Percentiles rank a stretch among this genome's conserved stretches.
Conservation (phyloP, 306 rosid genomes). For the Corylus heterophylla region DNA sequence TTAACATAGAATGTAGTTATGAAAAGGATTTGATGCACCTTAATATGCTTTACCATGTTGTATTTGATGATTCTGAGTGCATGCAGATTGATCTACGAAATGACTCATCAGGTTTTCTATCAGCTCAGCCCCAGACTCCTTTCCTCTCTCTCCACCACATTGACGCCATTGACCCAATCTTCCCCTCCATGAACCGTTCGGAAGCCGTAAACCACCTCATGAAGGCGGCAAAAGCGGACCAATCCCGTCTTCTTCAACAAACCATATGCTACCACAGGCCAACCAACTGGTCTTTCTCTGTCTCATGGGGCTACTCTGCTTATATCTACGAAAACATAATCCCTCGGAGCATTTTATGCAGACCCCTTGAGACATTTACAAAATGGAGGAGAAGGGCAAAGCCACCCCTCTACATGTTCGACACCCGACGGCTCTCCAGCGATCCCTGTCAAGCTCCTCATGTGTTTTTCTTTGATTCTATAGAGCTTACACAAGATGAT, state of each 20-base stretch:
- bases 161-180: constrained; percentile 48
- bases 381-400: constrained; percentile 19
- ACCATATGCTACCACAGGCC: constrained; percentile 51
- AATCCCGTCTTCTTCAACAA: constrained; percentile 49
- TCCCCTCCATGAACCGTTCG: constrained; percentile 42
- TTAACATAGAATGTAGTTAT: too few species aligned
- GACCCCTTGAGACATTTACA: constrained; percentile 50
- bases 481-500: not conserved
- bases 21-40: too few species aligned
- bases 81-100: constrained; percentile 41
- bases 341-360: constrained; percentile 34
- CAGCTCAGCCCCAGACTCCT: constrained; percentile 44
- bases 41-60: too few species aligned
- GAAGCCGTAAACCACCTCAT: constrained; percentile 42
- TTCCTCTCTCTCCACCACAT: constrained; percentile 52
- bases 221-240: constrained; percentile 35
- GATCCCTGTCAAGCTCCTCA: constrained; percentile 57
- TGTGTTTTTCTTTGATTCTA: constrained; percentile 33
- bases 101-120: constrained; percentile 44
- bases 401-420: constrained; percentile 35
- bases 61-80: too few species aligned
- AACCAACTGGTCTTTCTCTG: constrained; percentile 49
- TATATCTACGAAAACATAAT: constrained; percentile 42
- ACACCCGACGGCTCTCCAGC: constrained; percentile 29
- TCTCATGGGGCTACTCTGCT: constrained; percentile 59